Evolutionary conservation across 192 early-diverging fungal species (phyloP), one percentile per base, ranked within the genome.

Genomic region (Backusella australiensis): DNA sequence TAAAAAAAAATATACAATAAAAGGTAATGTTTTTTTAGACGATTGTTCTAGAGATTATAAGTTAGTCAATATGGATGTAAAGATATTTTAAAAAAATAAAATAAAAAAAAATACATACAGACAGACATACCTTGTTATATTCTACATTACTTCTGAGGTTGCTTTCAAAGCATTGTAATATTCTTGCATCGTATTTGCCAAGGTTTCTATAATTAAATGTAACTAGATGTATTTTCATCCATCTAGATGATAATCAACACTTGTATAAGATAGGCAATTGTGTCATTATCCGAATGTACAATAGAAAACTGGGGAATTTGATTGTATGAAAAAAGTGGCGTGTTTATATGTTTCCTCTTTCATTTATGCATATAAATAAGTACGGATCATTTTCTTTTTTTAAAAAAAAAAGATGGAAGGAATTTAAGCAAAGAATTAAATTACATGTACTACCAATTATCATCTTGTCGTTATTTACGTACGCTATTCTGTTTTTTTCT

Each of bases 341-440:
- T 56, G 52, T 52, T 52, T n/a, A 53, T 53, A 5, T 21, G 49
- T 17, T 56, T 26, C 21, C 21, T 56, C 53, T 56, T 21, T 56
- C 53, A 56, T 56, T 21, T 56, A 56, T 56, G 53, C 53, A 56
- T n/a, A 56, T 56, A 56, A 56, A 56, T 56, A 56, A 21, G 53
- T 56, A 56, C 19, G 21, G 19, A 56, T 21, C n/a, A 21, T 26
- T 56, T 56, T 23, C 6, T 56, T 21, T 23, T n/a, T 56, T 21
- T n/a, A n/a, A 56, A 21, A 56, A 56, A 56, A 21, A 56, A 56
- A 56, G 19, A 21, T 3, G 11, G 8, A 56, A 7, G 23, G 3
- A 56, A 56, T 11, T 21, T n/a, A n/a, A 53, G n/a, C 7, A 21
- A 53, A n/a, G n/a, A 1, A 53, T 53, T 53, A 53, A 17, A 44